phyloP scores from a whole-genome alignment of 2,329 filamentous ascomycete species.

The Aspergillus unguis region DNA sequence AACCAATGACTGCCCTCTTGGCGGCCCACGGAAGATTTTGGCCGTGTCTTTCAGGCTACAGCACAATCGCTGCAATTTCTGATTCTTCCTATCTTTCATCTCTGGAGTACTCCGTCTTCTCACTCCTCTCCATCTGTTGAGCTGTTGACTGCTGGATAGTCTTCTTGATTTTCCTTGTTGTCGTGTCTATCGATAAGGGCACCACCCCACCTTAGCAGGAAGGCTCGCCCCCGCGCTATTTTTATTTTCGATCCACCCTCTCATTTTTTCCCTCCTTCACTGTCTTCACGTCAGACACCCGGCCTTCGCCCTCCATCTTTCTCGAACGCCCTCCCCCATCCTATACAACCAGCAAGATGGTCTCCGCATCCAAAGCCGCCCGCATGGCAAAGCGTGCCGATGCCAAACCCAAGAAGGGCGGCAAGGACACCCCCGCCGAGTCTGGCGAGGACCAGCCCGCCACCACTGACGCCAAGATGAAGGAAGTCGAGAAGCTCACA shows the following conservation, averaged over 20 bases:
- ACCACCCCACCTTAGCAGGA: constrained; percentile 23
- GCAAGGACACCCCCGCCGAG: constrained; percentile 66
- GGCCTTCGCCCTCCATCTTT: constrained; percentile 16
- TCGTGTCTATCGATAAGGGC: constrained; percentile 41
- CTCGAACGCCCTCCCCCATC: constrained; percentile 14
- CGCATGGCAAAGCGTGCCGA: constrained; percentile 64
- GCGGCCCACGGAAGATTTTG: constrained; percentile 28
- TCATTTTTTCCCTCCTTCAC: constrained; percentile 27
- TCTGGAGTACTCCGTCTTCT: background rate
- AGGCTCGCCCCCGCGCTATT: constrained; percentile 29
- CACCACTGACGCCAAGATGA: constrained; percentile 68
- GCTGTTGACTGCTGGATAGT: background rate
- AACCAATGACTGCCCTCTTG: constrained; percentile 21
- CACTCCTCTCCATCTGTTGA: background rate
- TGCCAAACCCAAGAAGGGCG: constrained; percentile 66
- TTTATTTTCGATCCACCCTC: constrained; percentile 29
- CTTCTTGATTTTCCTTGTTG: background rate
- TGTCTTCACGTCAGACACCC: constrained; percentile 18
- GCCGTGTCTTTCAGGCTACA: constrained; percentile 10
- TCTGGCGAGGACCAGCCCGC: constrained; percentile 63
- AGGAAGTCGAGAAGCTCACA: constrained; percentile 80
- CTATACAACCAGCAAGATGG: constrained; percentile 48
- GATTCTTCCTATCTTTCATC: constrained; percentile 1
- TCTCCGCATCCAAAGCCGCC: constrained; percentile 67
- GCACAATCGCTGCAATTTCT: constrained; percentile 12